A percentile compares a stretch with the other conserved stretches of the same genome.
phyloP scores from a whole-genome alignment of 177 flowering plant genomes.

The Tripterygium wilfordii region DNA sequence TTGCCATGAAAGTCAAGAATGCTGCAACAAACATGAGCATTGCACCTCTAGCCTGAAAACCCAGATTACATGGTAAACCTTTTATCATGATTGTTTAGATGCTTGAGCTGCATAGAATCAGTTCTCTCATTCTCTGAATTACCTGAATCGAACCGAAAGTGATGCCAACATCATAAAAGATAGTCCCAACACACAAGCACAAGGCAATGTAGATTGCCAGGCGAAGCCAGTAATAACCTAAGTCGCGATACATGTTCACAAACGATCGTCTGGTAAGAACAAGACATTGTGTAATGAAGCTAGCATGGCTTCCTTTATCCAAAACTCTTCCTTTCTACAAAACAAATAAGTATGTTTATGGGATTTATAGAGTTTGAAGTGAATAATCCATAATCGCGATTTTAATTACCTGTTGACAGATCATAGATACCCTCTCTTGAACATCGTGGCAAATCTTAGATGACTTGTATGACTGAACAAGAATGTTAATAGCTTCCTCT shows the following conservation, averaged over 20 bases:
- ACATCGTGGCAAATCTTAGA: slow-evolving; percentile 28
- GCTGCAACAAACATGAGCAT: slow-evolving; percentile 33
- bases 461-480: slow-evolving; percentile 34
- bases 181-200: slow-evolving; percentile 35
- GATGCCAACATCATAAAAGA: slow-evolving; percentile 33
- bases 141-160: slow-evolving; percentile 40
- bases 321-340: slow-evolving; percentile 8
- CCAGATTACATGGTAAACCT: too few species aligned
- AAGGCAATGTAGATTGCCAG: slow-evolving; percentile 30
- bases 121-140: background rate
- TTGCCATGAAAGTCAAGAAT: slow-evolving; percentile 42
- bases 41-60: slow-evolving; percentile 40
- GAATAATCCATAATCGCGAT: too few species aligned
- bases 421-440: slow-evolving; percentile 15
- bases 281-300: slow-evolving; percentile 32
- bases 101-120: background rate
- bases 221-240: slow-evolving; percentile 65
- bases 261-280: slow-evolving; percentile 50
- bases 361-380: too few species aligned
- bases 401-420: slow-evolving; percentile 30
- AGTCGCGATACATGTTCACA: slow-evolving; percentile 52
- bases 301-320: slow-evolving; percentile 25
- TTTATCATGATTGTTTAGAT: background rate
- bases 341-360: background rate
- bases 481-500: slow-evolving; percentile 34